A percentile compares a stretch with the other conserved stretches of the same genome.
Evolutionary conservation across 2,329 filamentous ascomycete species (phyloP).

Genomic region (Exophiala spinifera): DNA sequence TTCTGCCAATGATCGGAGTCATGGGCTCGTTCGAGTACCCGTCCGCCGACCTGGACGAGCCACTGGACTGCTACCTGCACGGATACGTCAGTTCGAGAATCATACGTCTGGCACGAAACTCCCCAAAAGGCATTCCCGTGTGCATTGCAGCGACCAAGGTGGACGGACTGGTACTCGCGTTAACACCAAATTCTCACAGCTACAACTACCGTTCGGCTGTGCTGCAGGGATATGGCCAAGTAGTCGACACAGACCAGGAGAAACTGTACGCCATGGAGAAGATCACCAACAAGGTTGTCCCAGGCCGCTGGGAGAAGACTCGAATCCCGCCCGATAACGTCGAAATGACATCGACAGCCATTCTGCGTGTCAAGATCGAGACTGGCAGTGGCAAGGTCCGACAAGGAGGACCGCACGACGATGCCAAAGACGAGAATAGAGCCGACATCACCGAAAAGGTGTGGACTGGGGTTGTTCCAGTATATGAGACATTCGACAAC

Average conservation of each 20-base stretch:
- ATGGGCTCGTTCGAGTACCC: slow-evolving; percentile 69
- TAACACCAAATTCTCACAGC: slow-evolving; percentile 76
- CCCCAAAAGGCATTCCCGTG: slow-evolving; percentile 61
- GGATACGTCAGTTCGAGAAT: slow-evolving; percentile 78
- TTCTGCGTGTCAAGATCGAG: slow-evolving; percentile 66
- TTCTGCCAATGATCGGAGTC: slow-evolving; percentile 81
- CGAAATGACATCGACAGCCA: slow-evolving; percentile 72
- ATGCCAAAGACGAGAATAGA: slow-evolving; percentile 53
- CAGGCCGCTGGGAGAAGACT: slow-evolving; percentile 65
- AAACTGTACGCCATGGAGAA: slow-evolving; percentile 74
- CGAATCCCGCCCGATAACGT: slow-evolving; percentile 67
- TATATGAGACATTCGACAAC: slow-evolving; percentile 62
- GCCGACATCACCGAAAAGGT: slow-evolving; percentile 49
- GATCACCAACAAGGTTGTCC: slow-evolving; percentile 72
- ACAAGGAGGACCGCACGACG: slow-evolving; percentile 61
- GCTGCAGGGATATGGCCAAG: slow-evolving; percentile 68
- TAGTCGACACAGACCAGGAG: slow-evolving; percentile 66
- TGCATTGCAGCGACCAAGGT: slow-evolving; percentile 70
- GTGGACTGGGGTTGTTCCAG: slow-evolving; percentile 63
- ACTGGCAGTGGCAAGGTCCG: slow-evolving; percentile 75
- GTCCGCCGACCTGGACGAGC: slow-evolving; percentile 59
- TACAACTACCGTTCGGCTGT: slow-evolving; percentile 84
- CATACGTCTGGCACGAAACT: slow-evolving; percentile 60
- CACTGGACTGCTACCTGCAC: slow-evolving; percentile 75
- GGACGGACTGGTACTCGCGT: slow-evolving; percentile 74